phyloP scores from a whole-genome alignment of 1,284 basidiomycete genomes.

The Ganoderma boninense region DNA sequence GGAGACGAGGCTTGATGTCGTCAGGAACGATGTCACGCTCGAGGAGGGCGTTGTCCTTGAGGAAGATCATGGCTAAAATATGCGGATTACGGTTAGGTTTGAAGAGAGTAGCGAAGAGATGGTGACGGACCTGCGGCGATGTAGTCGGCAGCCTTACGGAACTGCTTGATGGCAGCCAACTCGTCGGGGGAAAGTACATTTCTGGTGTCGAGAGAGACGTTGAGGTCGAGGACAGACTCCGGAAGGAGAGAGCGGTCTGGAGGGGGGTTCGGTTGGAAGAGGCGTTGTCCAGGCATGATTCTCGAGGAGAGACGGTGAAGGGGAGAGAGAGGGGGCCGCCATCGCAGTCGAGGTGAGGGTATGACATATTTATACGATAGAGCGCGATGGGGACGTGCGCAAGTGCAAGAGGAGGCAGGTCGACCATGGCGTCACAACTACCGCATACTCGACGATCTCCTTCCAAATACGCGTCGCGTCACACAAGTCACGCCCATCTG shows the following conservation, averaged over 20 bases:
- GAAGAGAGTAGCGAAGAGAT: conserved; percentile 4
- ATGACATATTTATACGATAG: conserved; percentile 29
- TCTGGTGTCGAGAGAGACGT: conserved; percentile 51
- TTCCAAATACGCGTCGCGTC: conserved; percentile 26
- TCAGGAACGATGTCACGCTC: conserved; percentile 65
- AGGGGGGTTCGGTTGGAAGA: conserved; percentile 66
- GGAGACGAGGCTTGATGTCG: conserved; percentile 81
- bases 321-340: conserved; percentile 12
- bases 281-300: conserved; percentile 65
- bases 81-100: not conserved
- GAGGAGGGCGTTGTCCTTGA: conserved; percentile 78
- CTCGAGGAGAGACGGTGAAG: not conserved
- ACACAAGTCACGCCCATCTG: conserved; percentile 15
- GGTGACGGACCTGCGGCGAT: conserved; percentile 63
- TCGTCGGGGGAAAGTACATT: conserved; percentile 58
- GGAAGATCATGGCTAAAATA: conserved; percentile 78
- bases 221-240: conserved; percentile 54
- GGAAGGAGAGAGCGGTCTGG: conserved; percentile 68
- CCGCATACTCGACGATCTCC: conserved; percentile 7
- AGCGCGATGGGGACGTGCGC: conserved; percentile 2
- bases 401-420: not conserved
- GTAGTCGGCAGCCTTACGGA: conserved; percentile 69
- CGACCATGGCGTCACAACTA: not conserved
- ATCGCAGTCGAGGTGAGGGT: conserved; percentile 4
- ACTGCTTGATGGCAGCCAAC: conserved; percentile 57